A percentile compares a stretch with the other conserved stretches of the same genome.
phyloP scores from a whole-genome alignment of 2,329 filamentous ascomycete genomes.

The Beauveria asiatica region DNA sequence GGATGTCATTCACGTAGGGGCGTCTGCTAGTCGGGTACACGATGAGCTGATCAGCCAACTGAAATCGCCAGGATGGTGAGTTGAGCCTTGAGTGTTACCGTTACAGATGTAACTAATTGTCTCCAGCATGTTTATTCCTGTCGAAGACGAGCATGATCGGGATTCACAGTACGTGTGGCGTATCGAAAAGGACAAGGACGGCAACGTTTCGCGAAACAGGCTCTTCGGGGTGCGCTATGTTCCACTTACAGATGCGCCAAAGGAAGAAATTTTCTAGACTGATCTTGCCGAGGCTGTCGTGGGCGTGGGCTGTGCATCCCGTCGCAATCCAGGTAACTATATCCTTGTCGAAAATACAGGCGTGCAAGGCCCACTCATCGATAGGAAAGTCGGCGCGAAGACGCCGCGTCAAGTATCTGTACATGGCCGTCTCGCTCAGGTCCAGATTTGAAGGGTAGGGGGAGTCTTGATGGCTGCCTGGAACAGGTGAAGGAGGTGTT shows the following conservation, averaged over 20 bases:
- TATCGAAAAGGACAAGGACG: slow-evolving; percentile 62
- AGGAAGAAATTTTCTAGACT: slow-evolving; percentile 7
- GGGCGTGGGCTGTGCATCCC: too few relatives aligned
- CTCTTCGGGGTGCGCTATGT: slow-evolving; percentile 70
- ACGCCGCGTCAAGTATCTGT: too few relatives aligned
- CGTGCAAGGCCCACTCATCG: too few relatives aligned
- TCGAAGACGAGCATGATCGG: slow-evolving; percentile 44
- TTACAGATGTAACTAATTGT: slow-evolving; percentile 16
- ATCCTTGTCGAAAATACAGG: too few relatives aligned
- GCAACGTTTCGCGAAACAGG: slow-evolving; percentile 50
- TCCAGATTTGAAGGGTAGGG: too few relatives aligned
- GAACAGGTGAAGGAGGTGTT: too few relatives aligned
- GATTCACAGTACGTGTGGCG: slow-evolving; percentile 60
- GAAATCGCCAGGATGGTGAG: slow-evolving; percentile 60
- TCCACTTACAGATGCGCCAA: slow-evolving; percentile 62
- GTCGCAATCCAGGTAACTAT: too few relatives aligned
- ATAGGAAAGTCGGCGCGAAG: too few relatives aligned
- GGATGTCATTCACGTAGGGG: slow-evolving; percentile 94
- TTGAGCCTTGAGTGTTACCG: slow-evolving; percentile 10
- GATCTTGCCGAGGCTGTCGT: too few relatives aligned
- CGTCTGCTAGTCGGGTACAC: slow-evolving; percentile 69
- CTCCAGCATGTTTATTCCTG: slow-evolving; percentile 64
- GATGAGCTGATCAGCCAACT: slow-evolving; percentile 67
- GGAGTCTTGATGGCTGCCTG: too few relatives aligned
- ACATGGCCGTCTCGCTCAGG: too few relatives aligned